A percentile compares a stretch with the other conserved stretches of the same genome.
Evolutionary conservation across 768 basidiomycete genomes (phyloP).

Genomic region (Termitomyces bulborhizus): DNA sequence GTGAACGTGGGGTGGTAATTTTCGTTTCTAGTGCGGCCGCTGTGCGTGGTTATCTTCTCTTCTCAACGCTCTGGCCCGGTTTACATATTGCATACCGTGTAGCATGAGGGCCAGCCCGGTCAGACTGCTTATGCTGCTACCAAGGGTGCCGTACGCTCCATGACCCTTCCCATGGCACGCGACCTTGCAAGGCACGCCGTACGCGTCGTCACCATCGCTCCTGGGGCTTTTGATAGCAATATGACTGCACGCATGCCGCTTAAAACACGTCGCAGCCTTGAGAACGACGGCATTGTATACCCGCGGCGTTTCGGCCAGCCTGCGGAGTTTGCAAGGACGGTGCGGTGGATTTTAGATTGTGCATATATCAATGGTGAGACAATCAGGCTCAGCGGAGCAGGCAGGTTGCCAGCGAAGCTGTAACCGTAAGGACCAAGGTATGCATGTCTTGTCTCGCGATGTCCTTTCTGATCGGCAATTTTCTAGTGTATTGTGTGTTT

Average conservation of each 20-base stretch:
- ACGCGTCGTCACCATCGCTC: conserved; percentile 53
- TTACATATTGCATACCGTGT: background rate
- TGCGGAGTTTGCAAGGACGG: conserved; percentile 46
- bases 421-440: background rate
- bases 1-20: background rate
- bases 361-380: conserved; percentile 54
- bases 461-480: background rate
- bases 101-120: conserved; percentile 55
- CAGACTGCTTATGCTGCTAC: conserved; percentile 53
- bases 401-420: background rate
- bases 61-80: background rate
- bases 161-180: conserved; percentile 58
- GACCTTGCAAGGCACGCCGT: conserved; percentile 48
- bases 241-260: background rate
- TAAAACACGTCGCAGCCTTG: conserved; percentile 18
- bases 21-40: background rate
- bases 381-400: conserved; percentile 39
- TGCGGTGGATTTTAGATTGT: conserved; percentile 47
- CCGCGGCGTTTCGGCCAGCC: conserved; percentile 46
- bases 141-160: conserved; percentile 52
- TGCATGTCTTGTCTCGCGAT: background rate
- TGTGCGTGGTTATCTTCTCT: background rate
- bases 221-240: conserved; percentile 41
- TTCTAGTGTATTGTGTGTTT: background rate
- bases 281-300: conserved; percentile 32